A percentile compares a stretch with the other conserved stretches of the same genome.
These are phyloP conservation scores for Dichotomopilus funicola DNA, from an alignment of 2,329 filamentous ascomycete species.

Conservation along the genomic window DNA sequence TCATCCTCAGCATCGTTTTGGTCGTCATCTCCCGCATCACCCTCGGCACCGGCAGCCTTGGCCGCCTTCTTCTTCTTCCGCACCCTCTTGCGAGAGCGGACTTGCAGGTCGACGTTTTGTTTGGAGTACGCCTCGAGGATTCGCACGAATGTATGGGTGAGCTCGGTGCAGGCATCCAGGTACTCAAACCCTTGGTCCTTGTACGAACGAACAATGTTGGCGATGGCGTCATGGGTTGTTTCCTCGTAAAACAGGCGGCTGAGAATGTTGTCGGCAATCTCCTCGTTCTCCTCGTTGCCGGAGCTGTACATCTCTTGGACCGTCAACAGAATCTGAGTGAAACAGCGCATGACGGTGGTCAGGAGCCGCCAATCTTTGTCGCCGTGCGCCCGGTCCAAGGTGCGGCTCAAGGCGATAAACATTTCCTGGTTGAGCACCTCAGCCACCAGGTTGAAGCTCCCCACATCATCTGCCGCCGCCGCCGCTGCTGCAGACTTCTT, in stretches of 20 bases:
- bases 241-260: constrained; percentile 99
- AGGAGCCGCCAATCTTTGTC: constrained; percentile 83
- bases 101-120: constrained; percentile 87
- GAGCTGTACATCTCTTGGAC: constrained; percentile 89
- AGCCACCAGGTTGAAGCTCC: constrained; percentile 81
- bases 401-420: constrained; percentile 79
- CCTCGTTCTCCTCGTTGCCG: constrained; percentile 82
- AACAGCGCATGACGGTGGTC: constrained; percentile 84
- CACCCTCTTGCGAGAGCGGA: constrained; percentile 71
- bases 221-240: constrained; percentile 80
- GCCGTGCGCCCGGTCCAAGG: constrained; percentile 72
- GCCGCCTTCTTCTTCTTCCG: constrained; percentile 66
- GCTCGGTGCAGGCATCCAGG: constrained; percentile 83
- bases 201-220: constrained; percentile 75
- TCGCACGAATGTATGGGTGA: constrained; percentile 83
- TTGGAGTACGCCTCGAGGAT: constrained; percentile 92
- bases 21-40: constrained; percentile 38
- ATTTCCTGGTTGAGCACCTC: constrained; percentile 90
- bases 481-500: constrained; percentile 31
- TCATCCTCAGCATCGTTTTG: constrained; percentile 59
- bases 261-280: constrained; percentile 95
- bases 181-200: constrained; percentile 93
- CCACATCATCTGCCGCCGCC: constrained; percentile 44
- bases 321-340: constrained; percentile 87
- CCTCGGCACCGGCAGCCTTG: constrained; percentile 29